Conservation (phyloP, 768 basidiomycete species). For the Lepiota venenata region DNA sequence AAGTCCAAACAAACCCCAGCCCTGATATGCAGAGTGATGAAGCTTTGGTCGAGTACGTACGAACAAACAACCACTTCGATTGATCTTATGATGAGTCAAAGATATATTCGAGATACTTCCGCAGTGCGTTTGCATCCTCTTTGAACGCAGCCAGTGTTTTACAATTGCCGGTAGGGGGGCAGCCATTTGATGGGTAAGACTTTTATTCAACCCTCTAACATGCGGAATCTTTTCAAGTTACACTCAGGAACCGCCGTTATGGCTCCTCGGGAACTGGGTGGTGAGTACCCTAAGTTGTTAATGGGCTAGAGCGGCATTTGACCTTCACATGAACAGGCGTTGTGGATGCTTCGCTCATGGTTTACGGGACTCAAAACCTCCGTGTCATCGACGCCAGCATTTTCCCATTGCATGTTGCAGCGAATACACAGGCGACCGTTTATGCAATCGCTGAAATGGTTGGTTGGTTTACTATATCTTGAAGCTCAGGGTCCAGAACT, state of each 20-base stretch:
- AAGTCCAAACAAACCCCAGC: not conserved
- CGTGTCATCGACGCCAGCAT: constrained; percentile 52
- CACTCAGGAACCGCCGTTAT: constrained; percentile 5
- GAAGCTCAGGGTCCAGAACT: too few relatives aligned
- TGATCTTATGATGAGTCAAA: not conserved
- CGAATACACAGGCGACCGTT: constrained; percentile 45
- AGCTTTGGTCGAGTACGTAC: not conserved
- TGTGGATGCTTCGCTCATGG: constrained; percentile 41
- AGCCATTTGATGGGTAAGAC: too few relatives aligned
- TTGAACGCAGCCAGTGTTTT: too few relatives aligned
- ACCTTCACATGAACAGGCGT: constrained; percentile 32
- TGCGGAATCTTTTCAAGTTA: too few relatives aligned
- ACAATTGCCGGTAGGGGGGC: too few relatives aligned
- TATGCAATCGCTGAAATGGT: constrained; percentile 53
- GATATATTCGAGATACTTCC: not conserved
- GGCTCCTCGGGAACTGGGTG: constrained; percentile 10
- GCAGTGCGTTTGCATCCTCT: too few relatives aligned
- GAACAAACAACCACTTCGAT: too few relatives aligned
- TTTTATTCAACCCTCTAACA: too few relatives aligned
- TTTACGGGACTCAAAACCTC: constrained; percentile 56
- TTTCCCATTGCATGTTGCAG: constrained; percentile 46
- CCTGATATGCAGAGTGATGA: not conserved
- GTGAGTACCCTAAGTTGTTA: constrained; percentile 4
- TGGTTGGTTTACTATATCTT: too few relatives aligned
- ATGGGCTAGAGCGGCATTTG: too few relatives aligned